These are phyloP conservation scores for Ophiosphaerella herpotricha DNA, from an alignment of 2,329 filamentous ascomycete species.

Conservation along the genomic window DNA sequence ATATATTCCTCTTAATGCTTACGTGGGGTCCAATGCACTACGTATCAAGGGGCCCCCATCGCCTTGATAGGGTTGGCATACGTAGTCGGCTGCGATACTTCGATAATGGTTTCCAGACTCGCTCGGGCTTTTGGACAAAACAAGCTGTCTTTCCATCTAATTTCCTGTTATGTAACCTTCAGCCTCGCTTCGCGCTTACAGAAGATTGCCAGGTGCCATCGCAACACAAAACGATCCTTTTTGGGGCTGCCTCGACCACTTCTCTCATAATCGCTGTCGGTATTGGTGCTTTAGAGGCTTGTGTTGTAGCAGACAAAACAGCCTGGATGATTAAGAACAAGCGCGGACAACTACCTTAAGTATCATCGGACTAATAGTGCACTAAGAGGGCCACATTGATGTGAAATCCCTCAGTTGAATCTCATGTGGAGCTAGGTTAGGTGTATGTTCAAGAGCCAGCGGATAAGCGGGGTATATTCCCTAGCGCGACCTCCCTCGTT, in stretches of 20 bases:
- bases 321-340: neutral
- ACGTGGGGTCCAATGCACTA: too few species aligned
- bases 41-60: too few species aligned
- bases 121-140: too few species aligned
- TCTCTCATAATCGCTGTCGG: neutral
- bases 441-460: too few species aligned
- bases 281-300: neutral
- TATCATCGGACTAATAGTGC: neutral
- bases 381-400: neutral
- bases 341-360: neutral
- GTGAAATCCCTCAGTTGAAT: neutral
- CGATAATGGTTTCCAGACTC: too few species aligned
- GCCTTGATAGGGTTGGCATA: too few species aligned
- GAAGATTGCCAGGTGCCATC: constrained; percentile 22
- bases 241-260: constrained; percentile 2
- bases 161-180: too few species aligned
- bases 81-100: too few species aligned
- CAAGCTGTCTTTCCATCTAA: too few species aligned
- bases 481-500: too few species aligned
- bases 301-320: neutral
- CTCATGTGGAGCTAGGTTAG: neutral
- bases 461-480: too few species aligned
- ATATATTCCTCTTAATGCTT: too few species aligned
- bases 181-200: neutral
- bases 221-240: constrained; percentile 24